Base-by-base conservation (phyloP, 768 basidiomycete genomes). In the Grammothele lineata region DNA sequence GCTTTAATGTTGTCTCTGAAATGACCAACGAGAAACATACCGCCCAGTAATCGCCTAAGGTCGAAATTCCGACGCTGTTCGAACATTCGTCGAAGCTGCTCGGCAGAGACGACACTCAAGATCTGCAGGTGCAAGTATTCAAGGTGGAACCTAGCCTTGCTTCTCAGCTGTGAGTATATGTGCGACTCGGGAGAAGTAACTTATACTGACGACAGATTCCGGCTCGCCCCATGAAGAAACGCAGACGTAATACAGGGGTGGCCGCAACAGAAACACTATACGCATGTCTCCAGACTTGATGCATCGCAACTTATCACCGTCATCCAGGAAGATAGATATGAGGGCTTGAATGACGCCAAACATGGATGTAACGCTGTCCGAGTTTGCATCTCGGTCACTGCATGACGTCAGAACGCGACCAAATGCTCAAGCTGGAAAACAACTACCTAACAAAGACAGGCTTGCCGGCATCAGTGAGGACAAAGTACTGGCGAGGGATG, bases 71-170 rank as follows among this genome's bases (percentile, higher is more conserved):
- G 88, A 42, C 92, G 77, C 47, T 87, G 74, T 60, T 92, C 85
- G 56, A 99, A 98, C 57, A 95, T 87, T 25, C 81, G 74, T 24
- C 81, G 78, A 3, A 99, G 73, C 63, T 97, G 93, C 3, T 83
- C 73, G 2, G 82, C 86, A 2, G 93, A 90, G 37, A 96, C 83
- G 27, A 96, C 82, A 55, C 90, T 93, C 23, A 97, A 66, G 46
- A 98, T 89, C 66, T 96, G 94, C 2, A 97, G 72, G 63, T 99
- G 88, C 7, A 98, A 72, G 66, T 96, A 96, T 65, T 98, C 95
- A 50, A 99, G 78, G 71, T 98, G 96, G 18, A 82, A 78, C 45
- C 95, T 80, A 55, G 87, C 85, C 95, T 98, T 83, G 46, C 78
- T 83, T 85, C 70, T 74, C 69, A 62, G 73, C 64, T 48, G 58